A percentile compares a stretch with the other conserved stretches of the same genome.
Conservation (phyloP, 2,329 filamentous ascomycete species). For the Fonsecaea pugnacius region DNA sequence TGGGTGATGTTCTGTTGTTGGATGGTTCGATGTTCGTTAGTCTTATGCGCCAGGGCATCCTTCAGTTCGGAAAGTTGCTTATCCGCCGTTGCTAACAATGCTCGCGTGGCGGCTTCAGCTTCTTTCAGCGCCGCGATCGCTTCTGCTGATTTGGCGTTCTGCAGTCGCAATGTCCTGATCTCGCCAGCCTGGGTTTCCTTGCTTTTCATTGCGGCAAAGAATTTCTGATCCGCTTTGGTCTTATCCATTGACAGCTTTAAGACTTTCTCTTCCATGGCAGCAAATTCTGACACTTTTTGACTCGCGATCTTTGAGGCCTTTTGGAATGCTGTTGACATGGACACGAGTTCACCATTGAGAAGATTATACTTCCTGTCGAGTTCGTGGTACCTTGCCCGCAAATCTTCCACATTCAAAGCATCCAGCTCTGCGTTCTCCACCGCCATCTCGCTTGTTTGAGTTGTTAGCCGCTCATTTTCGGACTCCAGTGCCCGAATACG, state of each 20-base stretch:
- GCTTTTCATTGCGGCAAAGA: constrained; percentile 92
- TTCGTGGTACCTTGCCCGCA: constrained; percentile 73
- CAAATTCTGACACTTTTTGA: constrained; percentile 82
- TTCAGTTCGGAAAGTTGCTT: constrained; percentile 86
- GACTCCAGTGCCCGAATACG: constrained; percentile 81
- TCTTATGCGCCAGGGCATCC: constrained; percentile 73
- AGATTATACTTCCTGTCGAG: constrained; percentile 80
- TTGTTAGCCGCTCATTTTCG: constrained; percentile 72
- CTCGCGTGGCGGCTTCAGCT: constrained; percentile 75
- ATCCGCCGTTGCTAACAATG: constrained; percentile 80
- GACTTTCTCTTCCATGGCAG: constrained; percentile 76
- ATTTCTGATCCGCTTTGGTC: constrained; percentile 95
- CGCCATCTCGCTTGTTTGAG: constrained; percentile 29
- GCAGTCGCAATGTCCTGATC: constrained; percentile 74
- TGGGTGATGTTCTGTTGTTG: constrained; percentile 74
- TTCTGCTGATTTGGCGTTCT: constrained; percentile 88
- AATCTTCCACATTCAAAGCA: constrained; percentile 66
- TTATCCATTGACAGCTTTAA: constrained; percentile 80
- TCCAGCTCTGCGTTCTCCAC: constrained; percentile 35
- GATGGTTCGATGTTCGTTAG: constrained; percentile 73
- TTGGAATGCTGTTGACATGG: constrained; percentile 88
- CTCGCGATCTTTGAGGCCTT: constrained; percentile 82
- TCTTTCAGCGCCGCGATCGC: constrained; percentile 94
- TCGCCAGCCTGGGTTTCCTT: constrained; percentile 84
- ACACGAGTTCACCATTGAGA: constrained; percentile 83